phyloP scores from a whole-genome alignment of 1,284 basidiomycete genomes.

The Malassezia equina region DNA sequence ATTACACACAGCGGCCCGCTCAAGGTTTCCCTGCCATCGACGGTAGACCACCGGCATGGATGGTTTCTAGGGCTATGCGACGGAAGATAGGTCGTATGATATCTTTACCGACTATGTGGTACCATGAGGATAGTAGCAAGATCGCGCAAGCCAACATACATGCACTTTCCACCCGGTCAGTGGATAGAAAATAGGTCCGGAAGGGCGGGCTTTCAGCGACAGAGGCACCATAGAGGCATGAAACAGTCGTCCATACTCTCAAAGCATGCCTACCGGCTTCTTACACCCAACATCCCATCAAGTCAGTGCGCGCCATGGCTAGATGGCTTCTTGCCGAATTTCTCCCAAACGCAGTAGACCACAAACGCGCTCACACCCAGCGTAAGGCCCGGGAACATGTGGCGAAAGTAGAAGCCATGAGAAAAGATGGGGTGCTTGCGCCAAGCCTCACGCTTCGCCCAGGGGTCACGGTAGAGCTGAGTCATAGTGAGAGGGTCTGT shows the following conservation, averaged over 20 bases:
- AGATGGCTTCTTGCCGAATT: conserved; percentile 2
- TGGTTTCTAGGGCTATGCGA: neutral
- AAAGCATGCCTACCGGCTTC: neutral
- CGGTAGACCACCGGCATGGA: too few relatives aligned
- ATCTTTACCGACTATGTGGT: neutral
- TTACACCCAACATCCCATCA: neutral
- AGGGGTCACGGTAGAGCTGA: conserved; percentile 41
- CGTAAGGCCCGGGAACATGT: conserved; percentile 45
- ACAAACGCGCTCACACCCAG: conserved; percentile 37
- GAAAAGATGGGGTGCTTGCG: conserved; percentile 47
- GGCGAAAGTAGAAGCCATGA: conserved; percentile 34
- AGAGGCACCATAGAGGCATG: neutral
- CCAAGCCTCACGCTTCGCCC: conserved; percentile 47
- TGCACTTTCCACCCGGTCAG: neutral
- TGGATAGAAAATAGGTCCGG: neutral
- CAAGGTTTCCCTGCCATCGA: neutral
- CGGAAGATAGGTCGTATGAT: neutral
- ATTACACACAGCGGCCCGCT: neutral
- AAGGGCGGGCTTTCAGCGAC: neutral
- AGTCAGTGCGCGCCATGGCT: conserved; percentile 1
- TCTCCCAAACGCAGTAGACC: conserved; percentile 22
- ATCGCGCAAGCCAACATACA: neutral
- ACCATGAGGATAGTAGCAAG: neutral
- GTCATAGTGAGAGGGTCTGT: conserved; percentile 20
- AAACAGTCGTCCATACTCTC: neutral